Conservation (phyloP, 495 filamentous ascomycete genomes). For the Aspergillus cavernicola region DNA sequence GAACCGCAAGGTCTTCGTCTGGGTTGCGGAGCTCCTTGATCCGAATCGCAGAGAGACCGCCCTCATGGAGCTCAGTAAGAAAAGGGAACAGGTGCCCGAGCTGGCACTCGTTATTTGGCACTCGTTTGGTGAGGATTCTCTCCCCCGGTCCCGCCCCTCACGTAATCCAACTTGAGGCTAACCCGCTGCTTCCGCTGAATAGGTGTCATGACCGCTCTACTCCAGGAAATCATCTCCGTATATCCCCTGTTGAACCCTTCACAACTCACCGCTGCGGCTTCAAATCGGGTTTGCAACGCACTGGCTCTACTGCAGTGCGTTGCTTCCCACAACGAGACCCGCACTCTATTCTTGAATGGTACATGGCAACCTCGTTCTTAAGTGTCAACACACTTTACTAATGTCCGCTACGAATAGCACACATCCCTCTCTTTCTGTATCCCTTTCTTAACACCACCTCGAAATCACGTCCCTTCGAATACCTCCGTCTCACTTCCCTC, state of each 20-base stretch:
- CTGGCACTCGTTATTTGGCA: conserved; percentile 97
- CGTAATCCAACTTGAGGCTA: conserved; percentile 19
- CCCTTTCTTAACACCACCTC: conserved; percentile 99
- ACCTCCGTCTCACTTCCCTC: conserved; percentile 94
- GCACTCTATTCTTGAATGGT: conserved; percentile 90
- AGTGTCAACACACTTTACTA: neutral
- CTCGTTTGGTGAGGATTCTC: conserved; percentile 75
- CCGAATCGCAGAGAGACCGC: conserved; percentile 83
- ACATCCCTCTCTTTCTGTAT: conserved; percentile 97
- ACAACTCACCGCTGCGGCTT: conserved; percentile 92
- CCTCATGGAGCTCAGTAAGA: conserved; percentile 96
- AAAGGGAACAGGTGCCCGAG: conserved; percentile 96
- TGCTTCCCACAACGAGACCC: conserved; percentile 94
- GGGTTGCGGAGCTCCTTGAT: conserved; percentile 90
- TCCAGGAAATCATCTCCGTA: conserved; percentile 98
- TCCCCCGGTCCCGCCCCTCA: neutral
- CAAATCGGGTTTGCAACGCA: conserved; percentile 96
- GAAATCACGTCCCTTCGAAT: conserved; percentile 97
- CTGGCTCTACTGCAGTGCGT: conserved; percentile 96
- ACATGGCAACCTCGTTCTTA: conserved; percentile 18
- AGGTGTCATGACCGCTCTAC: conserved; percentile 97
- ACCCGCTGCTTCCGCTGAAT: conserved; percentile 18
- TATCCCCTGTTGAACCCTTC: conserved; percentile 96
- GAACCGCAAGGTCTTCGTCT: conserved; percentile 84
- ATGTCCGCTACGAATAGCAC: conserved; percentile 55